Base-by-base conservation (phyloP, 345 rosid species). In the Arabis alpina region DNA sequence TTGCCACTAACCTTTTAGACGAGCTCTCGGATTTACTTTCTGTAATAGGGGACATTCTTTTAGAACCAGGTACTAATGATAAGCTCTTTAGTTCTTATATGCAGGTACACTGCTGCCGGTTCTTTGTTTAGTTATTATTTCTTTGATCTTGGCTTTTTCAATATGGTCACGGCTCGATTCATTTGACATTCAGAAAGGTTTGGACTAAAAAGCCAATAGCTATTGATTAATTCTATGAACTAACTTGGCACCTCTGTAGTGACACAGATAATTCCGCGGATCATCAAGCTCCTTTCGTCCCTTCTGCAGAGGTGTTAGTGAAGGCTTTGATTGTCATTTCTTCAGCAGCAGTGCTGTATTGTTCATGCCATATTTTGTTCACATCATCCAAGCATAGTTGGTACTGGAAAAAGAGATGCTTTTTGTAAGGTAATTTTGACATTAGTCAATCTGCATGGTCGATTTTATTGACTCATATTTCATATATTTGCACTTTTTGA, bases 251-350 rank as follows among this genome's bases (percentile, higher is more conserved):
- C 66, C n/a, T n/a, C 59, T 82, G 76, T 84, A 94, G 99, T 86
- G 99, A 89, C 68, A 66, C 89, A 86, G 99, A 94, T 78, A 81
- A 79, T 82, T 74, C 88, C 28, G 60, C 67, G 82, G 96, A 91
- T 65, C 28, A 49, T 23, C 96, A 86, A 73, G 79, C 78, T 72
- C 82, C 81, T 14, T 71, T 76, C 59, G 52, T 89, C 74, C 97
- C 96, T 66, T 88, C 99, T 8, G 82, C 80, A 42, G 99, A 94
- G 88, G 89, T 91, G 39, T 75, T 88, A 61, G 95, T 94, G 81
- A 94, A 91, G 86, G 87, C 92, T 64, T 82, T 88, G 50, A 42
- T 71, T 69, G 89, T 85, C 42, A 79, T 85, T 76, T 85, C 99
- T 59, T 85, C 84, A 37, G 82, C 88, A 64, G 77, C 90, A 63